phyloP scores from a whole-genome alignment of 1,139 yeast genomes.

The Candida freyschussii region DNA sequence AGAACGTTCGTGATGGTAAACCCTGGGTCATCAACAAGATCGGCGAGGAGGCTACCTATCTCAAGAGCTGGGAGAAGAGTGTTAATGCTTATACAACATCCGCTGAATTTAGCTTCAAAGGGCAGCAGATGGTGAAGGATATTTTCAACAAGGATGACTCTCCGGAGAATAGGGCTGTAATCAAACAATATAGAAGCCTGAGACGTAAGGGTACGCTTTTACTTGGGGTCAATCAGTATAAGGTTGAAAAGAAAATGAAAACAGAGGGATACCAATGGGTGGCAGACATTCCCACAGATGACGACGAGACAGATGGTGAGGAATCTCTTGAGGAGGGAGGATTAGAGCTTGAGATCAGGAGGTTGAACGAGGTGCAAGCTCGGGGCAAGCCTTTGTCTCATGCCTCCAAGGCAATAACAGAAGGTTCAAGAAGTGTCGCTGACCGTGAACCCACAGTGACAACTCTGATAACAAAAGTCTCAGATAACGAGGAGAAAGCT shows the following conservation, averaged over 20 bases:
- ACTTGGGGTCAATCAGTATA: constrained; percentile 11
- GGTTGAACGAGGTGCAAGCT: too few species aligned
- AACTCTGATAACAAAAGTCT: too few species aligned
- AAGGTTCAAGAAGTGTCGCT: too few species aligned
- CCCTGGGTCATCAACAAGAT: constrained; percentile 8
- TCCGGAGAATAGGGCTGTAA: constrained; percentile 1
- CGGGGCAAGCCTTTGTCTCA: too few species aligned
- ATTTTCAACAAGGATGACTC: constrained; percentile 3
- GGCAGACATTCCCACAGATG: too few species aligned
- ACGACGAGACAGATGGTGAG: too few species aligned
- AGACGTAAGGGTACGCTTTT: neutral
- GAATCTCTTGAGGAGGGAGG: too few species aligned
- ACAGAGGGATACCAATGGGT: neutral
- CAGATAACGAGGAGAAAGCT: too few species aligned
- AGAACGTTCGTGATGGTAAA: constrained; percentile 10
- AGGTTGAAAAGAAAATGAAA: constrained; percentile 1
- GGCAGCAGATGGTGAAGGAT: constrained; percentile 7
- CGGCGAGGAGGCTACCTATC: constrained; percentile 4
- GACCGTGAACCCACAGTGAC: too few species aligned
- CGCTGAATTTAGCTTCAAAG: constrained; percentile 6
- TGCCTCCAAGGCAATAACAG: too few species aligned
- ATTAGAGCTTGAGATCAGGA: too few species aligned
- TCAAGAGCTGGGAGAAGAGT: constrained; percentile 4
- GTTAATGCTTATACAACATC: too few species aligned
- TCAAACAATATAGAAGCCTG: neutral